Conservation (phyloP, 257 asterid genomes). For the Euphrasia confusa region DNA sequence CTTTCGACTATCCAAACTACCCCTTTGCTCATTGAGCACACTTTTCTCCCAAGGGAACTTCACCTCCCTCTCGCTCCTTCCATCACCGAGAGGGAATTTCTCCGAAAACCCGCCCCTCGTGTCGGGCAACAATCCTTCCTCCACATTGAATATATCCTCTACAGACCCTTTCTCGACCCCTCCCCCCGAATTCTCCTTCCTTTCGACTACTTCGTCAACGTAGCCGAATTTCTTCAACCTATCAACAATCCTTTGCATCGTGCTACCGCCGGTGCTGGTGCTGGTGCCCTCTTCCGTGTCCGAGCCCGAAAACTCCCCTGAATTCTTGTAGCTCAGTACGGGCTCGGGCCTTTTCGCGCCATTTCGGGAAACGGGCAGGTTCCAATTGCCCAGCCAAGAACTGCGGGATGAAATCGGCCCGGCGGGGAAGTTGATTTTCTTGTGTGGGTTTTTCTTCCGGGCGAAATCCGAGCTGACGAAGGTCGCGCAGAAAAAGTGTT, state of each 20-base stretch:
- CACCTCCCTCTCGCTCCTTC: constrained; percentile 37
- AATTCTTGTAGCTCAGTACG: constrained; percentile 48
- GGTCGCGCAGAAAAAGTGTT: constrained; percentile 28
- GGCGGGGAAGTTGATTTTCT: constrained; percentile 35
- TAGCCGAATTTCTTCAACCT: constrained; percentile 87
- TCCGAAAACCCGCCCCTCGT: constrained; percentile 74
- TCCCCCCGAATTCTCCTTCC: constrained; percentile 29
- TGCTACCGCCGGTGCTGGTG: constrained; percentile 55
- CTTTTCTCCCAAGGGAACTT: constrained; percentile 86
- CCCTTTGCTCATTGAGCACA: constrained; percentile 29
- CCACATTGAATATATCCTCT: constrained; percentile 79
- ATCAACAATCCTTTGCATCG: constrained; percentile 89
- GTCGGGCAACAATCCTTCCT: constrained; percentile 77
- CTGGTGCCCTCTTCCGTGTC: constrained; percentile 64
- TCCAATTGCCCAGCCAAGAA: constrained; percentile 84
- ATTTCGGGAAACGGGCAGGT: constrained; percentile 31
- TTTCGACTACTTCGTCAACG: constrained; percentile 53
- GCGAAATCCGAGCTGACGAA: constrained; percentile 27
- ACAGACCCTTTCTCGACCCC: constrained; percentile 67
- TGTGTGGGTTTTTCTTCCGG: constrained; percentile 33
- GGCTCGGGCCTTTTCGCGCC: constrained; percentile 40
- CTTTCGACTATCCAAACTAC: constrained; percentile 52
- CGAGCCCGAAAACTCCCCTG: constrained; percentile 57
- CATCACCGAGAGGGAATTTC: constrained; percentile 54
- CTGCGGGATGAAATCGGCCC: constrained; percentile 27